phyloP scores from a whole-genome alignment of 2,329 filamentous ascomycete species.

The Stagonosporopsis tanaceti region DNA sequence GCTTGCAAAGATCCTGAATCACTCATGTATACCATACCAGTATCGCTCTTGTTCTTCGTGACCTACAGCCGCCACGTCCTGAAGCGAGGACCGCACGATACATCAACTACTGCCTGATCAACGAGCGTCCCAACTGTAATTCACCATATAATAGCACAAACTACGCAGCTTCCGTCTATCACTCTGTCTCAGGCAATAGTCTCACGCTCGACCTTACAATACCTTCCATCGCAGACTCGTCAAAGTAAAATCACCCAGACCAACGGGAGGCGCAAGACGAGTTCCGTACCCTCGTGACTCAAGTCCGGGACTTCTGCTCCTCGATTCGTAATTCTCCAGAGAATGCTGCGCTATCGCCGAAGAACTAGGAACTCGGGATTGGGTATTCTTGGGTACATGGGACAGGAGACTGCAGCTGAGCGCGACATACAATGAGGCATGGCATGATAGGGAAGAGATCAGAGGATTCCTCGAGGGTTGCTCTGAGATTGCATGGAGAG shows the following conservation, averaged over 20 bases:
- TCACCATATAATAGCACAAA: slow-evolving; percentile 9
- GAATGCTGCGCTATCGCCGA: slow-evolving; percentile 33
- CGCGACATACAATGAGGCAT: slow-evolving; percentile 55
- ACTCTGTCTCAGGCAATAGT: slow-evolving; percentile 22
- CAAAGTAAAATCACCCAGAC: neutral
- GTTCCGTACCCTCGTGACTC: neutral
- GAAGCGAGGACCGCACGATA: slow-evolving; percentile 5
- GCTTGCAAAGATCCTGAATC: slow-evolving; percentile 17
- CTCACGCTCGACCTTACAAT: slow-evolving; percentile 20
- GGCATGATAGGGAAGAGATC: slow-evolving; percentile 43
- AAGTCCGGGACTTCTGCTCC: neutral
- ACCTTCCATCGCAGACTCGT: neutral
- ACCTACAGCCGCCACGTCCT: slow-evolving; percentile 5
- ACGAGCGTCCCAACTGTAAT: slow-evolving; percentile 19
- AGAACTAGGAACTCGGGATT: slow-evolving; percentile 50
- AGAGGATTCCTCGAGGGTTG: slow-evolving; percentile 17
- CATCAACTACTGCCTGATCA: slow-evolving; percentile 20
- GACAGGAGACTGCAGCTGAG: slow-evolving; percentile 50
- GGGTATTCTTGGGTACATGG: slow-evolving; percentile 54
- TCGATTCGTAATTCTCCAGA: neutral
- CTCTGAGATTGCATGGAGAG: slow-evolving; percentile 9
- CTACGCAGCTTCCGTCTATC: slow-evolving; percentile 24
- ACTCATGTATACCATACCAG: slow-evolving; percentile 25
- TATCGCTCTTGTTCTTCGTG: slow-evolving; percentile 16
- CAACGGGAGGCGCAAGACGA: neutral